Evolutionary conservation across 306 rosid species (phyloP).

Genomic region (Cucurbita ficifolia): DNA sequence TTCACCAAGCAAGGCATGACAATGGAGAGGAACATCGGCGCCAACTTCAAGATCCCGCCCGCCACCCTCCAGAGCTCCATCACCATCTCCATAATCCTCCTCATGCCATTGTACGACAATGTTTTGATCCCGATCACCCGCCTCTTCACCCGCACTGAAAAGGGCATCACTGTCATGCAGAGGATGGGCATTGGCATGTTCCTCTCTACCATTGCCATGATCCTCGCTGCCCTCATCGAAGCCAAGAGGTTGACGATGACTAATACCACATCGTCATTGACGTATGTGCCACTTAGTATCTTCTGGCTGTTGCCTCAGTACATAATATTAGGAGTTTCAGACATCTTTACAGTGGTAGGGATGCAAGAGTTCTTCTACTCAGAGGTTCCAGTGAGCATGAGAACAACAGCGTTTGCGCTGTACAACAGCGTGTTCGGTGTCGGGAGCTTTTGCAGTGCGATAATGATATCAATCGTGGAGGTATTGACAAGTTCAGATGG

Average conservation of each 20-base stretch:
- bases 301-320: slow-evolving; percentile 89
- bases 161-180: slow-evolving; percentile 65
- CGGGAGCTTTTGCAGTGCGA: slow-evolving; percentile 81
- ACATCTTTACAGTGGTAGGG: slow-evolving; percentile 85
- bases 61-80: slow-evolving; percentile 84
- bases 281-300: slow-evolving; percentile 43
- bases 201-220: slow-evolving; percentile 72
- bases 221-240: slow-evolving; percentile 65
- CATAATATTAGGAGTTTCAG: slow-evolving; percentile 67
- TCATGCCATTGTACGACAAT: slow-evolving; percentile 73
- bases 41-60: slow-evolving; percentile 69
- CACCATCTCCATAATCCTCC: slow-evolving; percentile 55
- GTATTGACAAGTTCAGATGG: slow-evolving; percentile 32
- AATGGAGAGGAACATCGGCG: slow-evolving; percentile 70
- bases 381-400: slow-evolving; percentile 73
- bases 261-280: background rate
- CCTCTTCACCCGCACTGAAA: slow-evolving; percentile 29
- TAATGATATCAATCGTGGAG: slow-evolving; percentile 54
- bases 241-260: slow-evolving; percentile 45
- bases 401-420: slow-evolving; percentile 69
- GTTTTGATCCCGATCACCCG: slow-evolving; percentile 59
- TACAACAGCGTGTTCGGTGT: slow-evolving; percentile 84
- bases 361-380: slow-evolving; percentile 92
- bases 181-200: slow-evolving; percentile 96
- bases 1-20: slow-evolving; percentile 96